These are phyloP conservation scores for Forsythia viridissima DNA, from an alignment of 257 asterid species.

Conservation along the genomic window DNA sequence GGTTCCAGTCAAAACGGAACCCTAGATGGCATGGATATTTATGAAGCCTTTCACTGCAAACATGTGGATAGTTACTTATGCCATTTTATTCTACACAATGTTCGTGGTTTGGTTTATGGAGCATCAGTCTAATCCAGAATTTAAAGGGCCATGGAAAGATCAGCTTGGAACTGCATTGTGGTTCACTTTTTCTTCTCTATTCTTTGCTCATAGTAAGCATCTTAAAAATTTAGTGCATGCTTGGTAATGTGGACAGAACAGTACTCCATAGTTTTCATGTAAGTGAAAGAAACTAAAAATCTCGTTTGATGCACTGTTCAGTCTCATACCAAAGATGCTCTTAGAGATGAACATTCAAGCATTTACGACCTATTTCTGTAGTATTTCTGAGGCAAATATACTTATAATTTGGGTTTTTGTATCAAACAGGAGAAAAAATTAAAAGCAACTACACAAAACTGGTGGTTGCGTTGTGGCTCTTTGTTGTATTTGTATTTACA, in stretches of 20 bases:
- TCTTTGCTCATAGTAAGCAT: constrained; percentile 42
- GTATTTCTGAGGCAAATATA: not conserved
- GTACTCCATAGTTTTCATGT: not conserved
- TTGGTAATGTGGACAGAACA: not conserved
- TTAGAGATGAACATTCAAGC: not conserved
- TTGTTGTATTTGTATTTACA: constrained; percentile 35
- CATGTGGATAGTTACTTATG: constrained; percentile 39
- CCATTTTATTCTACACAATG: constrained; percentile 37
- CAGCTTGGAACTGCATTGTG: constrained; percentile 41
- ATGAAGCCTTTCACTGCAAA: constrained; percentile 35
- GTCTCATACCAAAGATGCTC: not conserved
- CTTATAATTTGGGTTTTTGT: not conserved
- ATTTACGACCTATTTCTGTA: not conserved
- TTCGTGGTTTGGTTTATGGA: constrained; percentile 42
- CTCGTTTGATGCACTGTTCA: not conserved
- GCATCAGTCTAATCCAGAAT: constrained; percentile 32
- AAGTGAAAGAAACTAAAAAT: not conserved
- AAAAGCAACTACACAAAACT: constrained; percentile 28
- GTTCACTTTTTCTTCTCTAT: constrained; percentile 47
- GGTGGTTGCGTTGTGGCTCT: constrained; percentile 39
- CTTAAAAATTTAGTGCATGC: not conserved
- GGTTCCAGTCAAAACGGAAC: constrained; percentile 28
- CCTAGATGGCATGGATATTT: constrained; percentile 30
- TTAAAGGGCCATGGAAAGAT: constrained; percentile 30
- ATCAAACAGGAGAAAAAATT: constrained; percentile 27